These are phyloP conservation scores for Lentinula detonsa DNA, from an alignment of 768 basidiomycete species.

Conservation along the genomic window DNA sequence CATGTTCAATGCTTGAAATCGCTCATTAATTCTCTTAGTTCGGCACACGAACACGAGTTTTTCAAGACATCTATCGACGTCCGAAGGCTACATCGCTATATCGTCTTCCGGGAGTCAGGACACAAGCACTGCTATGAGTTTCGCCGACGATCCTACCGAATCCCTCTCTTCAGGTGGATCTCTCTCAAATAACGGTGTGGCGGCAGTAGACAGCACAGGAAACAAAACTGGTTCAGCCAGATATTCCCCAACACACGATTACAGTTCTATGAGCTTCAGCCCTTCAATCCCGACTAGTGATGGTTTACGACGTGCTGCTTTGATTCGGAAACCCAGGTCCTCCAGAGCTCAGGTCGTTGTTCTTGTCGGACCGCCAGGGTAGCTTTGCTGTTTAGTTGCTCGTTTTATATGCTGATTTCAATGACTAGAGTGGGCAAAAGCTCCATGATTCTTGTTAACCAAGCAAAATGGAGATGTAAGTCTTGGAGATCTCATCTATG, in stretches of 20 bases:
- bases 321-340: constrained; percentile 34
- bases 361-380: constrained; percentile 63
- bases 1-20: constrained; percentile 8
- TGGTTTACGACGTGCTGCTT: constrained; percentile 36
- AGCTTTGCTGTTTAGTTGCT: constrained; percentile 10
- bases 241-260: constrained; percentile 17
- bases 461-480: constrained; percentile 67
- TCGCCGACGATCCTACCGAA: constrained; percentile 34
- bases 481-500: not conserved
- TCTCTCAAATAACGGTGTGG: constrained; percentile 19
- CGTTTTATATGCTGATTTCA: not conserved
- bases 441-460: constrained; percentile 61
- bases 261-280: constrained; percentile 21
- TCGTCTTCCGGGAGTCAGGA: constrained; percentile 27
- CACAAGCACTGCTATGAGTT: constrained; percentile 17
- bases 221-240: constrained; percentile 4
- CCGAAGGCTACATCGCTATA: constrained; percentile 33
- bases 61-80: constrained; percentile 43
- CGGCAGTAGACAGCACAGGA: not conserved
- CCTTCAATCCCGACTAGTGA: constrained; percentile 32
- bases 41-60: constrained; percentile 52
- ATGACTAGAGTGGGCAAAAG: constrained; percentile 64
- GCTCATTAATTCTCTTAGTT: constrained; percentile 27
- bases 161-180: constrained; percentile 38
- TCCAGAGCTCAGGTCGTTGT: constrained; percentile 55